These are phyloP conservation scores for Adansonia rubrostipa DNA, from an alignment of 441 rosid species.

Conservation along the genomic window DNA sequence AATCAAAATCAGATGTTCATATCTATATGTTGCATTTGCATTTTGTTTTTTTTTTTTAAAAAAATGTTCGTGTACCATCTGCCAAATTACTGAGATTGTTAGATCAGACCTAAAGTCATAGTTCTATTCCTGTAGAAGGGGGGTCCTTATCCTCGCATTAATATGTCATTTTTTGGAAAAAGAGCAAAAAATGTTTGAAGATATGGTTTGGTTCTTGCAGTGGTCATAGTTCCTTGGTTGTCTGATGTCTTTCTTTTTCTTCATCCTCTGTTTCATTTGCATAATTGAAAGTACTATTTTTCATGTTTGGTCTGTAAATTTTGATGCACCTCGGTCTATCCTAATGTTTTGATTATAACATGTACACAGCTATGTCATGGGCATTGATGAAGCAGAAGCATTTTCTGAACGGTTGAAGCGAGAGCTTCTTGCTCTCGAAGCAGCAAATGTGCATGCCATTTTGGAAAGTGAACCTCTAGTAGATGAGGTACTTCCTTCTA, in stretches of 20 bases:
- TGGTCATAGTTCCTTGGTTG: conserved; percentile 6
- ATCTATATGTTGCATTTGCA: conserved; percentile 12
- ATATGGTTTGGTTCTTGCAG: not conserved
- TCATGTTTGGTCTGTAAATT: conserved; percentile 5
- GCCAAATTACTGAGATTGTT: conserved; percentile 12
- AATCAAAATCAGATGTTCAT: not conserved
- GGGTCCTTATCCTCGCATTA: not conserved
- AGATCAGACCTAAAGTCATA: conserved; percentile 2
- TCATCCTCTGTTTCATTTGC: not conserved
- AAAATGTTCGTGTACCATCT: not conserved
- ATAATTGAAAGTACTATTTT: conserved; percentile 13
- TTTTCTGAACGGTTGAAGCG: conserved; percentile 99
- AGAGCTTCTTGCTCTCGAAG: conserved; percentile 87
- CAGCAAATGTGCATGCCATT: conserved; percentile 99
- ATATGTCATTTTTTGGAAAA: not conserved
- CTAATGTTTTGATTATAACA: conserved; percentile 30
- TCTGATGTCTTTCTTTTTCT: conserved; percentile 5
- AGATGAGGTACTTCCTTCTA: conserved; percentile 66
- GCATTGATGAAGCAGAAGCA: conserved; percentile 98
- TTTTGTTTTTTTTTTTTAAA: not conserved
- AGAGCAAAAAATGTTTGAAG: not conserved
- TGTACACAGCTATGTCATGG: conserved; percentile 91
- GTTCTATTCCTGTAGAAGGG: not conserved
- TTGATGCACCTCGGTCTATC: conserved; percentile 10
- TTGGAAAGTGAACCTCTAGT: conserved; percentile 95